Conservation (phyloP, 2,329 filamentous ascomycete species). For the Pseudogymnoascus pannorum region DNA sequence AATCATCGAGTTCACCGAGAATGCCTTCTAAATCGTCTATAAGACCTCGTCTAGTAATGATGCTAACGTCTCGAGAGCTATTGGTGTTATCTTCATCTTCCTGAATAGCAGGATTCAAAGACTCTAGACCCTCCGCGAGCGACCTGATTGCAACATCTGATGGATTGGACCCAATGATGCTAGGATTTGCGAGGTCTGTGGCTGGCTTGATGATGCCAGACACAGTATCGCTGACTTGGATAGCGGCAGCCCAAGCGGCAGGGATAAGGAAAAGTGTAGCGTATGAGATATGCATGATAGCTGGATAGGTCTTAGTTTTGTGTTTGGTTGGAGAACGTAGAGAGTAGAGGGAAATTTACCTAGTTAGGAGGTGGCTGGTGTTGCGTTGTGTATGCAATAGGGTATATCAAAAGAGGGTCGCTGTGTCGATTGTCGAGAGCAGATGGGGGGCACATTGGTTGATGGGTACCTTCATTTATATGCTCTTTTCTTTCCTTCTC, state of each 20-base stretch:
- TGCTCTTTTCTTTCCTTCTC: not conserved
- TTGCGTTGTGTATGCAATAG: not conserved
- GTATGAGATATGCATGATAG: not conserved
- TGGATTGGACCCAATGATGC: not conserved
- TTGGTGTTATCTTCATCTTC: not conserved
- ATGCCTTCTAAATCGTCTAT: not conserved
- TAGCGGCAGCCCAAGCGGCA: not conserved
- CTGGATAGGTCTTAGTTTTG: not conserved
- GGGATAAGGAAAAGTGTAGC: not conserved
- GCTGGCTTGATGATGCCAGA: not conserved
- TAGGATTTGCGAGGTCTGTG: not conserved
- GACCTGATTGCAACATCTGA: too few species aligned
- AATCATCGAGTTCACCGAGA: not conserved
- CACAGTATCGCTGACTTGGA: not conserved
- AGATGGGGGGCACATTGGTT: not conserved
- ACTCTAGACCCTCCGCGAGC: too few species aligned
- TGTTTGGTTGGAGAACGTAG: not conserved
- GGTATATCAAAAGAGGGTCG: not conserved
- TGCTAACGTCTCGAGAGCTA: not conserved
- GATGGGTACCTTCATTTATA: not conserved
- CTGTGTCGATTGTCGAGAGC: not conserved
- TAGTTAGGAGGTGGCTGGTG: not conserved
- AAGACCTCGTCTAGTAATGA: not conserved
- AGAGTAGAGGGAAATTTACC: not conserved
- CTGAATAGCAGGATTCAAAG: too few species aligned